These are phyloP conservation scores for Zostera marina DNA, from an alignment of 116 monocot genomes.

Conservation along the genomic window DNA sequence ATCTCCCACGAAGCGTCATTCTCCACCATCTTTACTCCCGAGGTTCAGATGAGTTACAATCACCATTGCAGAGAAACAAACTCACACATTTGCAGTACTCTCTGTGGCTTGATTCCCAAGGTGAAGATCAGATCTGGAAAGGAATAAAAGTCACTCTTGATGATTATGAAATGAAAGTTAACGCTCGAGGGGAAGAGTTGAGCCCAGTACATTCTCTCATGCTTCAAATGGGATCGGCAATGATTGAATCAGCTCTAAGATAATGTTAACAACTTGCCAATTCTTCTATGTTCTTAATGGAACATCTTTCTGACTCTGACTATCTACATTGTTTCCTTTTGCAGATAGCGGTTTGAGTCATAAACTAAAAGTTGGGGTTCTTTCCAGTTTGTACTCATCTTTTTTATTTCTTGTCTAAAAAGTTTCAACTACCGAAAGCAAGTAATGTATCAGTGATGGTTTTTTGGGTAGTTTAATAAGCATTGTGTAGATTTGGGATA, in stretches of 20 bases:
- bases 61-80: constrained; percentile 80
- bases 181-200: constrained; percentile 46
- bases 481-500: too few species aligned
- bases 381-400: too few species aligned
- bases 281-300: not conserved
- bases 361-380: too few species aligned
- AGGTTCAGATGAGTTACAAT: constrained; percentile 70
- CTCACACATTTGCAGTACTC: constrained; percentile 80
- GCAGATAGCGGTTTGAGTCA: too few species aligned
- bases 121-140: constrained; percentile 88
- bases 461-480: too few species aligned
- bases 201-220: constrained; percentile 66
- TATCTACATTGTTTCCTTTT: too few species aligned
- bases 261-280: not conserved
- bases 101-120: constrained; percentile 89
- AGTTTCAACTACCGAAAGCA: too few species aligned
- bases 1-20: constrained; percentile 64
- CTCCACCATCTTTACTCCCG: constrained; percentile 89
- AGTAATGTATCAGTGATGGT: too few species aligned
- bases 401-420: too few species aligned
- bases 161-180: constrained; percentile 61
- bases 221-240: constrained; percentile 65
- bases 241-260: constrained; percentile 16
- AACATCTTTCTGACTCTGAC: not conserved
- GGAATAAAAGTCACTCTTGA: constrained; percentile 83